Evolutionary conservation across 108 stramenopile species (phyloP), one percentile per base, ranked within the genome.

Genomic region (Stephanodiscus triporus): DNA sequence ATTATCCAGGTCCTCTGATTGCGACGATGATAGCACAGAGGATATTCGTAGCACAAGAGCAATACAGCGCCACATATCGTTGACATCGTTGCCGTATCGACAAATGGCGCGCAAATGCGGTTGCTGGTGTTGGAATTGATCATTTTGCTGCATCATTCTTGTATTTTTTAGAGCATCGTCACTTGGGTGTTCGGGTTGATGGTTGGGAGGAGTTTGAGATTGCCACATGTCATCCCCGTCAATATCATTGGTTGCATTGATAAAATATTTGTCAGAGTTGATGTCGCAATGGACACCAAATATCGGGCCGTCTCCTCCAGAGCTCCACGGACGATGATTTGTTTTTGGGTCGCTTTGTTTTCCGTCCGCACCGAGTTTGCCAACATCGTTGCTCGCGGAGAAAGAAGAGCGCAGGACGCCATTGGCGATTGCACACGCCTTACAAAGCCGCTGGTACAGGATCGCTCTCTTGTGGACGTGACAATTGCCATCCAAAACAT

Each of bases 291-390:
- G 86, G 10, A 89, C 66, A n/a, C 89, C 91, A 73, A 92, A 92
- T 9, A 92, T 77, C 17, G 86, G 86, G 3, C 91, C 91, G 66
- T 92, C 91, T 16, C 87, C 91, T 16, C 91, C 89, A 26, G 63
- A 67, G 47, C 79, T 73, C 87, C 89, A 92, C 23, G 62, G 84
- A 66, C 58, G 76, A 70, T 64, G 14, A 48, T 71, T 47, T 49
- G 59, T 13, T 48, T 45, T 22, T 38, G 29, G 24, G 37, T 50
- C 11, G 43, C 61, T 42, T 14, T 27, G 22, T 17, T 43, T 22
- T 13, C 23, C 24, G 2, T 51, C 66, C n/a, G 19, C 29, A 34
- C 34, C 2, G 51, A 32, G 14, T 4, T 27, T 45, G 26, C 13
- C 37, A 0, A 53, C 23, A 27, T 66, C 32, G 0, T 48, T 27